These are phyloP conservation scores for Aspergillus felis DNA, from an alignment of 2,329 filamentous ascomycete species.

Conservation along the genomic window DNA sequence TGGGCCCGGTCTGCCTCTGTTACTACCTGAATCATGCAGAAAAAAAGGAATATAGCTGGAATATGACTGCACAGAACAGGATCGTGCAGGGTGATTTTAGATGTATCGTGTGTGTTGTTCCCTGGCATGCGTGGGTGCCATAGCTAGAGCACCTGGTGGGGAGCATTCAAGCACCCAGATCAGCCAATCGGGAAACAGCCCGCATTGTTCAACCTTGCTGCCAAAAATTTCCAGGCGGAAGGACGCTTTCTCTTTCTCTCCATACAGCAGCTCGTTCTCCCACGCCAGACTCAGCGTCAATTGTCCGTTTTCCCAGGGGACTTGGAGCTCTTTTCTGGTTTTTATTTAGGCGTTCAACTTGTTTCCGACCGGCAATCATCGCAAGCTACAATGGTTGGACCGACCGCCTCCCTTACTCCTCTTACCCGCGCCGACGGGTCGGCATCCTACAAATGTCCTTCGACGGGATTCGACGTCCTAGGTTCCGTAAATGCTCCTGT, in stretches of 20 bases:
- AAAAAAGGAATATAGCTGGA: background rate
- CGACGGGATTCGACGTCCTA: slow-evolving; percentile 69
- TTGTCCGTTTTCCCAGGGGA: background rate
- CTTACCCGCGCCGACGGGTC: slow-evolving; percentile 39
- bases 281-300: background rate
- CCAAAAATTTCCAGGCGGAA: background rate
- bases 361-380: background rate
- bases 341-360: background rate
- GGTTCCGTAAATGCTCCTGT: slow-evolving; percentile 89
- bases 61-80: background rate
- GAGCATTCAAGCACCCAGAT: background rate
- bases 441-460: slow-evolving; percentile 38
- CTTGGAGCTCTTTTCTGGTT: background rate
- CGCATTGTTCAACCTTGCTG: background rate
- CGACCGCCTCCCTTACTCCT: slow-evolving; percentile 30
- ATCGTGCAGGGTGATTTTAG: background rate
- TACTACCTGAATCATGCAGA: background rate
- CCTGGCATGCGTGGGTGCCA: background rate
- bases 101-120: no score
- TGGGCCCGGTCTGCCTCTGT: background rate
- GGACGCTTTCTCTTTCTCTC: background rate
- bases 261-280: background rate
- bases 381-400: slow-evolving; percentile 29
- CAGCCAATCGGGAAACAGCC: slow-evolving; percentile 6
- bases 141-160: no score